Conservation (phyloP, 106 monocot species). For the Allium cepa region DNA sequence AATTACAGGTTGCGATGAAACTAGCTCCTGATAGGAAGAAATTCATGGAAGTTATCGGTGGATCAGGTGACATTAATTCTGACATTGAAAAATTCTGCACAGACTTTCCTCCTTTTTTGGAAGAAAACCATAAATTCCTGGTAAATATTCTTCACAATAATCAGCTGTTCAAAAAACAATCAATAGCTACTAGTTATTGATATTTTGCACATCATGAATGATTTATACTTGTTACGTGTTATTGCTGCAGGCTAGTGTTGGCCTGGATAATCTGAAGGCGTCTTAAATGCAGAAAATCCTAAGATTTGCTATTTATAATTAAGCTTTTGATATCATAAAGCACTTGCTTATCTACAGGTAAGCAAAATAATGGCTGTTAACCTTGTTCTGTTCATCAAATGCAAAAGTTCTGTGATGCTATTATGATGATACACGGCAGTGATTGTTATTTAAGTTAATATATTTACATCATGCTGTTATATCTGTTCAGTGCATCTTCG, state of each 20-base stretch:
- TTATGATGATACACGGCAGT: too few species aligned
- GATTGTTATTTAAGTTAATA: too few species aligned
- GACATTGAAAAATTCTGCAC: conserved; percentile 84
- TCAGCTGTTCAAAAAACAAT: neutral
- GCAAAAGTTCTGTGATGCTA: too few species aligned
- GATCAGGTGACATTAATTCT: conserved; percentile 69
- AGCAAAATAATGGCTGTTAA: too few species aligned
- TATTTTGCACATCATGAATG: neutral
- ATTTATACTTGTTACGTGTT: neutral
- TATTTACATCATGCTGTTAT: too few species aligned
- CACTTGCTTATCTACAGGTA: too few species aligned
- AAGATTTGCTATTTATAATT: too few species aligned
- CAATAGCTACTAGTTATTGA: neutral
- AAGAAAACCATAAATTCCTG: conserved; percentile 86
- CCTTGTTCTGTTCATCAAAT: too few species aligned
- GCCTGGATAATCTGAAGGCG: conserved; percentile 83
- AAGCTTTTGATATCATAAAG: too few species aligned
- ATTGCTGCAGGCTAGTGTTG: conserved; percentile 73
- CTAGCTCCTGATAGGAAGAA: conserved; percentile 97
- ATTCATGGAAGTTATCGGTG: conserved; percentile 88
- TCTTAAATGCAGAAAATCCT: conserved; percentile 28
- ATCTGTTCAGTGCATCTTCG: too few species aligned
- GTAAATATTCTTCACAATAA: conserved; percentile 19
- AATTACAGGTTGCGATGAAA: conserved; percentile 84
- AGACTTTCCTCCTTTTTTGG: conserved; percentile 55